These are phyloP conservation scores for Amniculicola lignicola DNA, from an alignment of 495 filamentous ascomycete species.

Conservation along the genomic window DNA sequence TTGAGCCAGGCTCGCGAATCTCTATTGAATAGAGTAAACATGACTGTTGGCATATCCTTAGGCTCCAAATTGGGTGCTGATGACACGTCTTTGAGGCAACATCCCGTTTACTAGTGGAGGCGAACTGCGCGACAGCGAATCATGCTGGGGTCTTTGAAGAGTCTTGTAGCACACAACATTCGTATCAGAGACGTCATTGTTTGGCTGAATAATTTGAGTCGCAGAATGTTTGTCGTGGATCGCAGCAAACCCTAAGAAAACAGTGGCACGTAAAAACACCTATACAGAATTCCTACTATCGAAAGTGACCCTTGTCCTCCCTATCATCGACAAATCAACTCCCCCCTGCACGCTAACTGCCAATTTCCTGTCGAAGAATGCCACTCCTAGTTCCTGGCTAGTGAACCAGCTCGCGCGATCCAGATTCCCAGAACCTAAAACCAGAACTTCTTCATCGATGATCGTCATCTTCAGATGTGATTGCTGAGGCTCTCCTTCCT, in stretches of 20 bases:
- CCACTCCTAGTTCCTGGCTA: constrained; percentile 70
- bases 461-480: constrained; percentile 69
- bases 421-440: constrained; percentile 73
- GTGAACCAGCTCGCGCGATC: constrained; percentile 76
- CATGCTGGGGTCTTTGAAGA: too few relatives aligned
- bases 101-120: background rate
- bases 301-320: constrained; percentile 5
- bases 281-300: too few relatives aligned
- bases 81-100: too few relatives aligned
- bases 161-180: too few relatives aligned
- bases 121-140: too few relatives aligned
- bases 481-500: constrained; percentile 52
- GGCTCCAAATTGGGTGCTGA: too few relatives aligned
- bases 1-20: constrained; percentile 65
- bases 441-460: constrained; percentile 56
- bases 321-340: constrained; percentile 42
- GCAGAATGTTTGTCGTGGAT: too few relatives aligned
- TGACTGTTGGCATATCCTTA: constrained; percentile 45
- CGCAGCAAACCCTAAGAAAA: too few relatives aligned
- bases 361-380: constrained; percentile 53
- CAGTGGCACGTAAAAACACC: too few relatives aligned
- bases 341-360: constrained; percentile 43
- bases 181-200: too few relatives aligned
- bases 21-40: constrained; percentile 36
- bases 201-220: too few relatives aligned